Base-by-base conservation (phyloP, 2,329 filamentous ascomycete species). In the Orbilia blumenaviensis region DNA sequence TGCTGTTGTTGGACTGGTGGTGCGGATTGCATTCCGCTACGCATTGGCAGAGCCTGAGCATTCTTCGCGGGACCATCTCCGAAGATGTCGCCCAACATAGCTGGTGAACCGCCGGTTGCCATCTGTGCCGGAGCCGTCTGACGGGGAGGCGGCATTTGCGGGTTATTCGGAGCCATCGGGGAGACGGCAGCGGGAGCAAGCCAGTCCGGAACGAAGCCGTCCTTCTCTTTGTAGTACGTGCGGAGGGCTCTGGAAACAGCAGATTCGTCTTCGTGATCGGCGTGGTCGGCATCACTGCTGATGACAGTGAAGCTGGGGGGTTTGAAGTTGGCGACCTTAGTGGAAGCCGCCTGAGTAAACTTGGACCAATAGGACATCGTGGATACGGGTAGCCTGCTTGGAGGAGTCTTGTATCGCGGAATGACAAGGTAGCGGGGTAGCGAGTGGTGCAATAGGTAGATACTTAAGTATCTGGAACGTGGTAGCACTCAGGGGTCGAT, bases 151-250 rank as follows among this genome's bases (percentile, higher is more conserved):
- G 32, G 41, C 52, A 69, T 56, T 12, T 46, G 32, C 2, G 56
- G 29, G 18, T 41, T 48, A 34, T 29, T 21, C 34, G 29, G 38
- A 12, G 23, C 8, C 58, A 60, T 61, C 21, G 64, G 60, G 16
- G 73, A 64, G 8, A 38, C 27, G 29, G 64, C 36, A 10, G 38
- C 48, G 9, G 66, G 52, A 36, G 66, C 44, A 12, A 77, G 62
- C 73, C 73, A 77, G 44, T 77, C 66, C 9, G 73, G 73, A 25
- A 72, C 54, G 21, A 71, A 72, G 61, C 73, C 73, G n/a, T 77
- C 73, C 48, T 56, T 60, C 36, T 77, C 66, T 18, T 77, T 77
- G 73, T 77, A 77, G 73, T 72, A 72, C 0, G 66, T 44, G 38
- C 73, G 60, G 60, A 77, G 73, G 36, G 73, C 66, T 23, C 73